Evolutionary conservation across 2,329 filamentous ascomycete species (phyloP).

Genomic region (Claviceps pusilla): DNA sequence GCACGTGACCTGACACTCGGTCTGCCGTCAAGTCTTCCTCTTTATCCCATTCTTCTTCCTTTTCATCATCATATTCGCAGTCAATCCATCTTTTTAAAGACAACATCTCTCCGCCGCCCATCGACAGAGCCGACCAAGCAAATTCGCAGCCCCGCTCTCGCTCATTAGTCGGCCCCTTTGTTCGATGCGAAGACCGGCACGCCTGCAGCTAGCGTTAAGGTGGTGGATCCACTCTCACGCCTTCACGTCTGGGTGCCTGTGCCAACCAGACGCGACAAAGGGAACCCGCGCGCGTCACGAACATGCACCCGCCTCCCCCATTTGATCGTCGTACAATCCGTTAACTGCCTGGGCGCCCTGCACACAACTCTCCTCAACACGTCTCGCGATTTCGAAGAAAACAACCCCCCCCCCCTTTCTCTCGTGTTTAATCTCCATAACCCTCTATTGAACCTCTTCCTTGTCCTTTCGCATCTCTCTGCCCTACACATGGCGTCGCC

Average conservation of each 20-base stretch:
- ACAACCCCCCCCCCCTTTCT: not conserved
- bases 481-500: slow-evolving; percentile 21
- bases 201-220: slow-evolving; percentile 1
- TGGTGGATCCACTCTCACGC: slow-evolving; percentile 5
- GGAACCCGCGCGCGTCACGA: slow-evolving; percentile 18
- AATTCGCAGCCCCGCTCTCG: not conserved
- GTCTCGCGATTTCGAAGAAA: not conserved
- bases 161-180: not conserved
- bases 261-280: slow-evolving; percentile 2
- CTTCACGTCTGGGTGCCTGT: not conserved
- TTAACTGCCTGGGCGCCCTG: slow-evolving; percentile 5
- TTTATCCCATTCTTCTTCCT: not conserved
- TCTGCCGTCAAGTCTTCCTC: not conserved
- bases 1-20: not conserved
- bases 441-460: not conserved
- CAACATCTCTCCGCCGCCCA: not conserved
- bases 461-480: not conserved
- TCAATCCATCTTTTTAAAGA: not conserved
- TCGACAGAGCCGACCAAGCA: not conserved
- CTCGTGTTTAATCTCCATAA: not conserved
- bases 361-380: slow-evolving; percentile 2
- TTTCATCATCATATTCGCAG: too few relatives aligned
- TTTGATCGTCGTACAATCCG: slow-evolving; percentile 13
- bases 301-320: slow-evolving; percentile 23
- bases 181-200: not conserved